These are phyloP conservation scores for Musa itinerans DNA, from an alignment of 176 grass and related monocot species.

Conservation along the genomic window DNA sequence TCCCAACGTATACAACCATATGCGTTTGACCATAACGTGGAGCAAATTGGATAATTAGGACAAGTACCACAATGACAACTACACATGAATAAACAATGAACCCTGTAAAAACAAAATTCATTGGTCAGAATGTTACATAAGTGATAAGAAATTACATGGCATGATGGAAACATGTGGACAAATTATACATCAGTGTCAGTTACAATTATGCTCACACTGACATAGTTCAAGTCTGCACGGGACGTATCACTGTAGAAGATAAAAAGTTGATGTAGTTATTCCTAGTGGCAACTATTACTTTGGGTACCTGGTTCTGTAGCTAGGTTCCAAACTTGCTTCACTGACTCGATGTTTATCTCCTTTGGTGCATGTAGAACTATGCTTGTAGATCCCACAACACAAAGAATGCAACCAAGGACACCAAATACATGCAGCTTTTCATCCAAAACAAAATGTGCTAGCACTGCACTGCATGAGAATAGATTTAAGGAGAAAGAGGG, in stretches of 20 bases:
- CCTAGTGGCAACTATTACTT: background rate
- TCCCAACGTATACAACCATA: slow-evolving; percentile 82
- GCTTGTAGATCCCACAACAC: slow-evolving; percentile 16
- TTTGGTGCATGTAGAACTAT: slow-evolving; percentile 20
- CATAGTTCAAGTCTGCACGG: no score
- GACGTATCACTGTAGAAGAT: background rate
- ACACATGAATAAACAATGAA: slow-evolving; percentile 81
- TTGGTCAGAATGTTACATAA: background rate
- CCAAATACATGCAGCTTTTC: slow-evolving; percentile 24
- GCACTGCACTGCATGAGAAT: slow-evolving; percentile 17
- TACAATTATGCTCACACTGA: no score
- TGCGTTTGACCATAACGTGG: slow-evolving; percentile 63
- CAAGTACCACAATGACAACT: slow-evolving; percentile 37
- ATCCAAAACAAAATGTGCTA: slow-evolving; percentile 22
- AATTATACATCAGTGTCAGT: no score
- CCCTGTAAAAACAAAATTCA: slow-evolving; percentile 30
- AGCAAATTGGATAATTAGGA: slow-evolving; percentile 57
- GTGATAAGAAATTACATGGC: background rate
- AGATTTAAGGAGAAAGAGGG: background rate
- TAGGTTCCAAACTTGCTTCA: slow-evolving; percentile 18
- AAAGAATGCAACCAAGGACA: slow-evolving; percentile 22
- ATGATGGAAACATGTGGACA: background rate
- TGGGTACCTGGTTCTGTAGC: slow-evolving; percentile 12
- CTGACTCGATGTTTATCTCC: slow-evolving; percentile 6
- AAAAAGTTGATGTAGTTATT: background rate